Percentiles rank a stretch among this genome's conserved stretches.
Evolutionary conservation across 169 alveolate genomes (phyloP).

Genomic region (Babesia ovata): DNA sequence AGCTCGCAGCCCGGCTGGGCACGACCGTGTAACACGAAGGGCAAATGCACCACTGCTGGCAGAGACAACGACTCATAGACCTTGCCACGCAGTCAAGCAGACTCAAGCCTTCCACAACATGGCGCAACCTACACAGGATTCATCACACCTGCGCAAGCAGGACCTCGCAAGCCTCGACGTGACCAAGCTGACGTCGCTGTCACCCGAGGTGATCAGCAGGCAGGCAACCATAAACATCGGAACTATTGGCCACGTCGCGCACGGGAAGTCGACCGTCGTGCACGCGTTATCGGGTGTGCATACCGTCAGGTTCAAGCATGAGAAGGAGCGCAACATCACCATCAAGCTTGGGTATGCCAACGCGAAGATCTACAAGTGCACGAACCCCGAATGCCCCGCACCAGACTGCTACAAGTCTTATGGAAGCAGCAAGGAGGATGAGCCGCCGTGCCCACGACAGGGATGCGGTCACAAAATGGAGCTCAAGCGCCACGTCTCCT

Average conservation of each 20-base stretch:
- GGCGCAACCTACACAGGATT: constrained; percentile 15
- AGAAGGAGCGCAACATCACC: constrained; percentile 96
- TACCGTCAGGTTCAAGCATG: constrained; percentile 94
- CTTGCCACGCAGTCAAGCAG: not conserved
- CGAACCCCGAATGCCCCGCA: constrained; percentile 93
- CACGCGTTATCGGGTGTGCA: constrained; percentile 96
- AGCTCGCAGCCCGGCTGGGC: constrained; percentile 1
- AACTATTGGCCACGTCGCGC: constrained; percentile 99
- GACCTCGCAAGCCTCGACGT: constrained; percentile 85
- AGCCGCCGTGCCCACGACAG: constrained; percentile 90
- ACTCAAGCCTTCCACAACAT: not conserved
- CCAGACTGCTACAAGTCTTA: constrained; percentile 93
- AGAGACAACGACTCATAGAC: not conserved
- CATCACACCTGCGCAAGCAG: constrained; percentile 70
- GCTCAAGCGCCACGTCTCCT: constrained; percentile 92
- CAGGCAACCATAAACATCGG: constrained; percentile 98
- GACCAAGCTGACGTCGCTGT: constrained; percentile 92
- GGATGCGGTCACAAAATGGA: constrained; percentile 86
- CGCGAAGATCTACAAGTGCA: constrained; percentile 97
- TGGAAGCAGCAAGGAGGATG: constrained; percentile 91
- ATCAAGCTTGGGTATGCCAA: constrained; percentile 99
- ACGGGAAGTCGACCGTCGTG: constrained; percentile 99
- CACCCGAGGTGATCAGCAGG: constrained; percentile 98
- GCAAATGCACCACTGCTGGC: not conserved
- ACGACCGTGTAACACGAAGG: not conserved